Base-by-base conservation (phyloP, 2,329 filamentous ascomycete species). In the Clarireedia hainanense region DNA sequence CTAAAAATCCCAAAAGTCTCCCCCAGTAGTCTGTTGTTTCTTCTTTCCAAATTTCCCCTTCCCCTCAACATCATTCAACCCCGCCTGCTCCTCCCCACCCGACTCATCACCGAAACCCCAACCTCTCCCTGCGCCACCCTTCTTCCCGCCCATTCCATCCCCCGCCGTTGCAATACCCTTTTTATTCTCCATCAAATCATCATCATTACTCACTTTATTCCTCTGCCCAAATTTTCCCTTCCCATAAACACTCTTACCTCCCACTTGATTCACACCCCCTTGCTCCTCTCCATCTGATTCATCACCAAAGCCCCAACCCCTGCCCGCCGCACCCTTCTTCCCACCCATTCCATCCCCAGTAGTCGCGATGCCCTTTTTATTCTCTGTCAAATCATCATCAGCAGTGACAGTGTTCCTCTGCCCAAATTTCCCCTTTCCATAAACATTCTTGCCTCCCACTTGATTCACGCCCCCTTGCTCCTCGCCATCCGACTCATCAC, bases 21-120 rank as follows among this genome's bases (percentile, higher is more conserved):
- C 65, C 40, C 69, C 66, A 6, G 64, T 64, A 47, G 64, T 55
- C 57, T 69, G 63, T 36, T 63, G 63, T 20, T 56, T 58, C 49
- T 61, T 30, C 27, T 30, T 30, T 9, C 27, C 27, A 9, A 30
- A 30, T 10, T 9, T 30, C 9, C 27, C 27, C 9, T 30, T 27
- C 26, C 26, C 20, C 20, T 20, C 2, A 20, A 20, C 20, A 20
- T 20, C 12, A 17, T 65, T 67, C 12, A 57, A 30, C 20, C 57
- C 60, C 14, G 57, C 59, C n/a, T 59, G 64, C 47, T 68, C 72
- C 24, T 73, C 73, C 53, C 75, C 75, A 52, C 75, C 57, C 74
- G 72, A 57, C 74, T 75, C 7, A 75, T 76, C 78, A 17, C 78
- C 78, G 59, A 82, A 80, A 50, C 77, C 73, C 82, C 83, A 87